phyloP scores from a whole-genome alignment of 768 basidiomycete species.

The Cyclocybe aegerita region DNA sequence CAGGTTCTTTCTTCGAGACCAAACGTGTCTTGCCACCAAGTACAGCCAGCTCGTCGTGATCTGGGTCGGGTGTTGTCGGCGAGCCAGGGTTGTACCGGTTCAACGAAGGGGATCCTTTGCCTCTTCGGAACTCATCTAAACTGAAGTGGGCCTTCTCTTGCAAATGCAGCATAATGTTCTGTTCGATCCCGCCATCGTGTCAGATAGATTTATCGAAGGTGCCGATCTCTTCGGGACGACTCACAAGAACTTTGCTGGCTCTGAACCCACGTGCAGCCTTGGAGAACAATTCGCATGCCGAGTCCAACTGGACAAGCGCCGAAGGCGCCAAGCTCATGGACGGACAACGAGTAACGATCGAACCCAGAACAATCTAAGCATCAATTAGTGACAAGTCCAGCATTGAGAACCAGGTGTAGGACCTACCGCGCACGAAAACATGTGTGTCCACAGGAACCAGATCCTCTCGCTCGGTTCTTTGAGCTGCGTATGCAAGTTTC shows the following conservation, averaged over 20 bases:
- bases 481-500: constrained; percentile 63
- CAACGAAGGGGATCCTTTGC: constrained; percentile 43
- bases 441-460: constrained; percentile 63
- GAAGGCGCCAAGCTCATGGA: constrained; percentile 79
- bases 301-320: constrained; percentile 70
- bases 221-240: constrained; percentile 12
- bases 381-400: not conserved
- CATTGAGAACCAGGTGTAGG: not conserved
- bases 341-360: constrained; percentile 75
- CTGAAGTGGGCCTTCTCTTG: constrained; percentile 67
- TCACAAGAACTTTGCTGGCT: constrained; percentile 64
- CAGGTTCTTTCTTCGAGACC: constrained; percentile 59
- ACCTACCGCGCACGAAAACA: constrained; percentile 68
- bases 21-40: constrained; percentile 68
- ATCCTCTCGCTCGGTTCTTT: constrained; percentile 64
- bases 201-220: not conserved
- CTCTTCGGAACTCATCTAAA: constrained; percentile 62
- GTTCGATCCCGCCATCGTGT: not conserved
- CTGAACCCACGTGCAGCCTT: constrained; percentile 66
- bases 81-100: constrained; percentile 34
- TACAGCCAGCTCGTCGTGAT: constrained; percentile 62
- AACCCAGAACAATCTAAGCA: constrained; percentile 64
- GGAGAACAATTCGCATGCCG: constrained; percentile 73
- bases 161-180: constrained; percentile 66
- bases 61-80: constrained; percentile 40